Evolutionary conservation across 129 eudicot genomes (phyloP).

Genomic region (Calendula officinalis): DNA sequence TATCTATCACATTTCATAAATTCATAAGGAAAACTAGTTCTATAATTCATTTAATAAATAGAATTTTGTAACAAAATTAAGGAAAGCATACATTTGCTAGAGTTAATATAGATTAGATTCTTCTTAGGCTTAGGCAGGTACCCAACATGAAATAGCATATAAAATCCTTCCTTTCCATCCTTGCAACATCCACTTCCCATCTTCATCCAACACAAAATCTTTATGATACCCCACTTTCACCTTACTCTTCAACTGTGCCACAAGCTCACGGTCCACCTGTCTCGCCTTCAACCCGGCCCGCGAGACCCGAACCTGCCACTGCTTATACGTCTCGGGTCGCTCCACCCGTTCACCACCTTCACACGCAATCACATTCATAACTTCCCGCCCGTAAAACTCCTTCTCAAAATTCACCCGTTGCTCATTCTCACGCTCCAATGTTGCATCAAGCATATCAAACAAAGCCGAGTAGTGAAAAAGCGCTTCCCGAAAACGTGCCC

Average conservation of each 20-base stretch:
- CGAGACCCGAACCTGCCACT: conserved; percentile 57
- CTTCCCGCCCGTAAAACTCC: conserved; percentile 57
- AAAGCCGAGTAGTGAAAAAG: conserved; percentile 62
- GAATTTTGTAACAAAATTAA: neutral
- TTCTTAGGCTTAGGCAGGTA: conserved; percentile 40
- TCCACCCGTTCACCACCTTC: conserved; percentile 66
- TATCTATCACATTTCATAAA: conserved; percentile 12
- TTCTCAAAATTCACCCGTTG: conserved; percentile 46
- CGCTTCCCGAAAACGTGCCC: conserved; percentile 63
- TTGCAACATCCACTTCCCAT: conserved; percentile 66
- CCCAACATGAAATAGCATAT: conserved; percentile 62
- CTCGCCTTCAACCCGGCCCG: conserved; percentile 61
- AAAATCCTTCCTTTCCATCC: conserved; percentile 81
- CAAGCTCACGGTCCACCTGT: conserved; percentile 38
- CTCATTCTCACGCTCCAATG: conserved; percentile 40
- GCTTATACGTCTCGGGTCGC: conserved; percentile 69
- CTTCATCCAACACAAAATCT: conserved; percentile 66
- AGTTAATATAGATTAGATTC: neutral
- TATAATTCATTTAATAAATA: neutral
- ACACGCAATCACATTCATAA: conserved; percentile 65
- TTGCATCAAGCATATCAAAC: conserved; percentile 69
- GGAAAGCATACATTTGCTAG: neutral
- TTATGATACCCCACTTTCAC: conserved; percentile 48
- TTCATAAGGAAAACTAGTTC: neutral
- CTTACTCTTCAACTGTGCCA: conserved; percentile 42